phyloP scores from a whole-genome alignment of 1,139 yeast genomes.

The Blastobotrys buckinghamii region DNA sequence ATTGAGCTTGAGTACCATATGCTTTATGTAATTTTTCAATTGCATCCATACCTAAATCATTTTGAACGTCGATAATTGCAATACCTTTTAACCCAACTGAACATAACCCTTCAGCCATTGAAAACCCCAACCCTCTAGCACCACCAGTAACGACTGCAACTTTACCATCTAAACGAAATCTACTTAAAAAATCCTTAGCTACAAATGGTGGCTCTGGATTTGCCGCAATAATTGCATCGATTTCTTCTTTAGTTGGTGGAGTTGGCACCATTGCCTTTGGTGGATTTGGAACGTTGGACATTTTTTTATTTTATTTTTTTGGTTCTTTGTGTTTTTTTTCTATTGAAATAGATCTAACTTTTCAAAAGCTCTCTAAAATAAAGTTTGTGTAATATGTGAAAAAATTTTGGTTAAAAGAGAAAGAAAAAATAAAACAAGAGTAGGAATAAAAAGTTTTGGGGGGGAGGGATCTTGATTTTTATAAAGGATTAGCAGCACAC shows the following conservation, averaged over 20 bases:
- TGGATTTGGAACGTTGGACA: conserved; percentile 13
- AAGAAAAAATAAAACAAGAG: neutral
- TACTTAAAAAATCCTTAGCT: conserved; percentile 35
- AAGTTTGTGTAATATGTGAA: neutral
- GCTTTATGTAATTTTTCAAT: conserved; percentile 47
- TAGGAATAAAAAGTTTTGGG: neutral
- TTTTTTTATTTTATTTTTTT: neutral
- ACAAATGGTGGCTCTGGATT: conserved; percentile 32
- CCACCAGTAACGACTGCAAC: conserved; percentile 66
- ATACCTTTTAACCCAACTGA: conserved; percentile 70
- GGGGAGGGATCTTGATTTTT: too few relatives aligned
- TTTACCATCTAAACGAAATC: conserved; percentile 61
- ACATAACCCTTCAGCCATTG: conserved; percentile 59
- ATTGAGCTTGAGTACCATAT: conserved; percentile 56
- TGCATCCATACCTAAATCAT: conserved; percentile 43
- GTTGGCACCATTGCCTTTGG: conserved; percentile 37
- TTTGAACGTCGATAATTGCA: conserved; percentile 40
- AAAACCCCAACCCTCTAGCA: conserved; percentile 61
- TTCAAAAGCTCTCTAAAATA: too few relatives aligned
- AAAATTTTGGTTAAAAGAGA: neutral
- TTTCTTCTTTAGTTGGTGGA: conserved; percentile 36
- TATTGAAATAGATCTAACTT: too few relatives aligned
- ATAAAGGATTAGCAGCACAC: too few relatives aligned
- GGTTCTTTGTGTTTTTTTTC: too few relatives aligned
- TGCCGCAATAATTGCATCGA: conserved; percentile 33